A percentile compares a stretch with the other conserved stretches of the same genome.
phyloP scores from a whole-genome alignment of 805 yeast genomes.

The Ogataea pilisensis region DNA sequence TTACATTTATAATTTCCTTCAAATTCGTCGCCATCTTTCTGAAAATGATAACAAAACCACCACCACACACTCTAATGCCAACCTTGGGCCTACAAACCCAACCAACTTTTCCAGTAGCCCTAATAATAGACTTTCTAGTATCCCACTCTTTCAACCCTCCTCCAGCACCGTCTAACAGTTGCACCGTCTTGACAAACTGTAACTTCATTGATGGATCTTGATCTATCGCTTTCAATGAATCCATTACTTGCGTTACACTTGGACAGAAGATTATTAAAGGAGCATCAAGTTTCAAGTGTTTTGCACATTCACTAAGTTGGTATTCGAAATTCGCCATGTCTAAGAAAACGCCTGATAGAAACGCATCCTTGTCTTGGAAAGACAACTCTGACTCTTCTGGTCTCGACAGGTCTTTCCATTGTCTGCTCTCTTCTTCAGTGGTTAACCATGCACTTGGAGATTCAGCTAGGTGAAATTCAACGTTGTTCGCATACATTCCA shows the following conservation, averaged over 20 bases:
- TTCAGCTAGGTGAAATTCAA: conserved; percentile 39
- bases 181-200: conserved; percentile 36
- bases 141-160: conserved; percentile 54
- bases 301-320: conserved; percentile 32
- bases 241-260: conserved; percentile 44
- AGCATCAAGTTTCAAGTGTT: conserved; percentile 36
- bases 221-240: conserved; percentile 31
- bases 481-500: conserved; percentile 43
- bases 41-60: conserved; percentile 47
- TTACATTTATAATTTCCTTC: conserved; percentile 5
- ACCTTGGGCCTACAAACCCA: conserved; percentile 49
- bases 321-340: conserved; percentile 43
- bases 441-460: conserved; percentile 40
- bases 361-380: conserved; percentile 26
- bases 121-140: conserved; percentile 35
- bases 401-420: conserved; percentile 22
- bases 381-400: conserved; percentile 6
- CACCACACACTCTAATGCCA: conserved; percentile 43
- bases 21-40: conserved; percentile 24
- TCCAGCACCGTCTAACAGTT: conserved; percentile 44
- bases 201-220: conserved; percentile 31
- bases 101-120: conserved; percentile 37
- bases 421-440: conserved; percentile 16
- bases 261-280: conserved; percentile 45
- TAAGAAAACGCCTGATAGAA: conserved; percentile 40